Conservation (phyloP, 2,329 filamentous ascomycete genomes). For the Aspergillus hortae region DNA sequence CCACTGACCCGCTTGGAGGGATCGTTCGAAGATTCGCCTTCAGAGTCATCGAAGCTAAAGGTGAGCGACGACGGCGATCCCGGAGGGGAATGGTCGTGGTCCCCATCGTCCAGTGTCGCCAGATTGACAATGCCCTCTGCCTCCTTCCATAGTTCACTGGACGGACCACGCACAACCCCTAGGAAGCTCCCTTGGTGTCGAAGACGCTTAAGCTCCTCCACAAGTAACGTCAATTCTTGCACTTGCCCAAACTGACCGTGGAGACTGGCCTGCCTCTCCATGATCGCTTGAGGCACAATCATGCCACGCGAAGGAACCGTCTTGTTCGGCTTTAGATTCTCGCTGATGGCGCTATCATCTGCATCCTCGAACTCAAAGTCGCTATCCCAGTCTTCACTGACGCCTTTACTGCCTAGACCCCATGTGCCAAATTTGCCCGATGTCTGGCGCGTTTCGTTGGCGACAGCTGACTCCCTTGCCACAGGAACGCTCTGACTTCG, state of each 20-base stretch:
- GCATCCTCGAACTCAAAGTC: slow-evolving; percentile 63
- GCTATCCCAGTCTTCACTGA: slow-evolving; percentile 66
- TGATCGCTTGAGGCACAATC: slow-evolving; percentile 58
- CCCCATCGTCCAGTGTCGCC: slow-evolving; percentile 61
- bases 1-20: slow-evolving; percentile 30
- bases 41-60: slow-evolving; percentile 57
- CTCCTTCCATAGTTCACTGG: slow-evolving; percentile 58
- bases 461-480: slow-evolving; percentile 48
- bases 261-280: slow-evolving; percentile 63
- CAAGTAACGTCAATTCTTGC: slow-evolving; percentile 60
- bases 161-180: slow-evolving; percentile 51
- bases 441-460: slow-evolving; percentile 50
- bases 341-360: slow-evolving; percentile 39
- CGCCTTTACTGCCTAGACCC: slow-evolving; percentile 63
- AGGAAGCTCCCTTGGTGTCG: slow-evolving; percentile 53
- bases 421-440: slow-evolving; percentile 61
- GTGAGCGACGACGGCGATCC: slow-evolving; percentile 55
- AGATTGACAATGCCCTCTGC: slow-evolving; percentile 65
- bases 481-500: slow-evolving; percentile 65
- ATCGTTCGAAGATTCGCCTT: slow-evolving; percentile 45
- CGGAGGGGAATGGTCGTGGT: slow-evolving; percentile 48
- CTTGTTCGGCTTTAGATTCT: slow-evolving; percentile 37
- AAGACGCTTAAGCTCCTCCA: slow-evolving; percentile 63
- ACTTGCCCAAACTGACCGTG: slow-evolving; percentile 63
- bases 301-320: slow-evolving; percentile 30